Percentiles rank a stretch among this genome's conserved stretches.
Conservation (phyloP, 202 grass and related monocot species). For the Digitaria exilis region DNA sequence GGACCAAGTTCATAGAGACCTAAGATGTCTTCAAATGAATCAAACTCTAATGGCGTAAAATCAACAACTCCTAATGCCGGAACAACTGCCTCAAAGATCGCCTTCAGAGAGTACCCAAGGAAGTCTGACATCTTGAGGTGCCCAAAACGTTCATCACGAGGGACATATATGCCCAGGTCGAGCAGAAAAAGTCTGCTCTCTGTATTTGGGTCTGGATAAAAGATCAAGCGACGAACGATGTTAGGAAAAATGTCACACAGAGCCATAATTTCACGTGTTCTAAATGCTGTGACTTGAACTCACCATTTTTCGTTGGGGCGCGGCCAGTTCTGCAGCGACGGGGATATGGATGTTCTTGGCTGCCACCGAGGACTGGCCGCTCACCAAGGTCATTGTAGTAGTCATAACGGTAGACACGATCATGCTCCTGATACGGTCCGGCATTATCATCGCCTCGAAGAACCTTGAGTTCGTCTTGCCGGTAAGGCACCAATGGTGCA, state of each 20-base stretch:
- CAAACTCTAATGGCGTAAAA: constrained; percentile 58
- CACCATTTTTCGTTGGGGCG: constrained; percentile 33
- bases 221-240: background rate
- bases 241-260: background rate
- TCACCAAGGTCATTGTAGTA: constrained; percentile 83
- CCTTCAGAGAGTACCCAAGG: constrained; percentile 68
- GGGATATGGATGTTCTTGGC: constrained; percentile 70
- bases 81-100: constrained; percentile 53
- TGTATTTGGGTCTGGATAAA: constrained; percentile 63
- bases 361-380: constrained; percentile 69
- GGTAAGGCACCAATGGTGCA: constrained; percentile 47
- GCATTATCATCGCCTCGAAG: constrained; percentile 56
- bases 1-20: constrained; percentile 68
- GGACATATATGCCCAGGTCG: constrained; percentile 64
- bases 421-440: constrained; percentile 60
- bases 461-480: constrained; percentile 65
- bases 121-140: constrained; percentile 92
- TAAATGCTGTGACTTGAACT: background rate
- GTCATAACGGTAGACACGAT: constrained; percentile 80
- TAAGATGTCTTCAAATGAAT: constrained; percentile 81
- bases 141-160: constrained; percentile 78
- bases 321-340: constrained; percentile 82
- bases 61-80: constrained; percentile 50
- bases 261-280: background rate
- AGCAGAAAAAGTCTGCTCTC: constrained; percentile 64